A percentile compares a stretch with the other conserved stretches of the same genome.
Evolutionary conservation across 352 stramenopile species (phyloP).

Genomic region (Phytopythium montanum): DNA sequence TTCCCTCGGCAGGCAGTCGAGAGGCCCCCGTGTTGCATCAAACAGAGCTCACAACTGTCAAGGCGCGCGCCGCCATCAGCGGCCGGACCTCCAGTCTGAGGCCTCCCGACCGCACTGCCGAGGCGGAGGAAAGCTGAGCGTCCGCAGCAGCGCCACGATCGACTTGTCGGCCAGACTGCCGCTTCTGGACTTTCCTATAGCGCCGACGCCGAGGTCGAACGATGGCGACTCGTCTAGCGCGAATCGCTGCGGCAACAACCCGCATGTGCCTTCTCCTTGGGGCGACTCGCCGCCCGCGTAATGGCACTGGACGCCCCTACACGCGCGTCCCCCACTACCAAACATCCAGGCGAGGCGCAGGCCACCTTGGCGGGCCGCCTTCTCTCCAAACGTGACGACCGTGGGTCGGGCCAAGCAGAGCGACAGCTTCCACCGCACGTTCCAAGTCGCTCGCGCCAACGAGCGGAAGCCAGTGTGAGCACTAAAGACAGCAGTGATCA

Average conservation of each 20-base stretch:
- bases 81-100: conserved; percentile 26
- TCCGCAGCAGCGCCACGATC: conserved; percentile 18
- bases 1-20: neutral
- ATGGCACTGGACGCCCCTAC: conserved; percentile 28
- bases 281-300: conserved; percentile 19
- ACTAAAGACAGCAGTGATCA: too few relatives aligned
- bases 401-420: too few relatives aligned
- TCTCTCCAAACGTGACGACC: too few relatives aligned
- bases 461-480: too few relatives aligned
- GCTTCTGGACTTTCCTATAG: neutral
- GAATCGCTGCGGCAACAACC: conserved; percentile 22
- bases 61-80: conserved; percentile 25
- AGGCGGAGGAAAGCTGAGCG: conserved; percentile 30
- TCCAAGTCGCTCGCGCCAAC: too few relatives aligned
- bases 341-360: conserved; percentile 18
- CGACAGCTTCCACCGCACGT: too few relatives aligned
- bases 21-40: conserved; percentile 6
- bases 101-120: conserved; percentile 12
- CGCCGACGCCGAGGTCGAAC: conserved; percentile 20
- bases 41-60: conserved; percentile 13
- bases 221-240: conserved; percentile 14
- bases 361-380: too few relatives aligned
- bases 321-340: conserved; percentile 17
- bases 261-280: conserved; percentile 14
- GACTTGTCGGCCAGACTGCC: conserved; percentile 16